Conservation (phyloP, 2,329 filamentous ascomycete genomes). For the Aspergillus calidoustus region DNA sequence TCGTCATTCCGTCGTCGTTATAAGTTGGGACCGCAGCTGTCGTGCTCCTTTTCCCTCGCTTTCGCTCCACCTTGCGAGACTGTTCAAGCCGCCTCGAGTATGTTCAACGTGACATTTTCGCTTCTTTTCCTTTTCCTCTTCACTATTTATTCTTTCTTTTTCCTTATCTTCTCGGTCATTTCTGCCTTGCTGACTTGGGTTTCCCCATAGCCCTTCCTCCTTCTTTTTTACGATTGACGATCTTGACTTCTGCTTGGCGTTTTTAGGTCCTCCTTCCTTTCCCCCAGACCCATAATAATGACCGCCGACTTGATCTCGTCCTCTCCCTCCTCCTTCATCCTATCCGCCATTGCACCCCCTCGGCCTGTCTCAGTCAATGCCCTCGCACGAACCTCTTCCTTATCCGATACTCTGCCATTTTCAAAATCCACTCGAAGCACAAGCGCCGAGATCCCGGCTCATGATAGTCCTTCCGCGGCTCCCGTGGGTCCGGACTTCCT, state of each 20-base stretch:
- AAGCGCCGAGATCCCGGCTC: slow-evolving; percentile 31
- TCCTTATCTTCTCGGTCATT: slow-evolving; percentile 5
- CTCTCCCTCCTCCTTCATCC: slow-evolving; percentile 29
- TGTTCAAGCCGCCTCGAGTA: slow-evolving; percentile 12
- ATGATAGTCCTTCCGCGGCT: slow-evolving; percentile 28
- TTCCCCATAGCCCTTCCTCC: slow-evolving; percentile 7
- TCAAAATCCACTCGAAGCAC: slow-evolving; percentile 33
- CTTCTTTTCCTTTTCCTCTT: slow-evolving; percentile 13
- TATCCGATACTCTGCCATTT: slow-evolving; percentile 27
- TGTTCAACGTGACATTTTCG: slow-evolving; percentile 18
- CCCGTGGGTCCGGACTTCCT: slow-evolving; percentile 27
- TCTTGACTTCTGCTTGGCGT: slow-evolving; percentile 19
- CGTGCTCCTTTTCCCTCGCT: not conserved
- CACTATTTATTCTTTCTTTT: slow-evolving; percentile 8
- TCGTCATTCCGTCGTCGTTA: slow-evolving; percentile 6
- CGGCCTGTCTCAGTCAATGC: slow-evolving; percentile 41
- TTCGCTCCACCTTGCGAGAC: not conserved
- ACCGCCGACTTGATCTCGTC: slow-evolving; percentile 21
- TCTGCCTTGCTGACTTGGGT: slow-evolving; percentile 14
- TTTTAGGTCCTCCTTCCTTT: slow-evolving; percentile 8
- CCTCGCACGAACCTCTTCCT: slow-evolving; percentile 30
- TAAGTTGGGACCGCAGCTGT: not conserved
- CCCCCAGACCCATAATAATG: slow-evolving; percentile 15
- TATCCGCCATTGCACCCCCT: slow-evolving; percentile 37
- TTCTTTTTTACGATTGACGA: slow-evolving; percentile 23